phyloP scores from a whole-genome alignment of 768 basidiomycete species.

The Lactifluus pinguis region DNA sequence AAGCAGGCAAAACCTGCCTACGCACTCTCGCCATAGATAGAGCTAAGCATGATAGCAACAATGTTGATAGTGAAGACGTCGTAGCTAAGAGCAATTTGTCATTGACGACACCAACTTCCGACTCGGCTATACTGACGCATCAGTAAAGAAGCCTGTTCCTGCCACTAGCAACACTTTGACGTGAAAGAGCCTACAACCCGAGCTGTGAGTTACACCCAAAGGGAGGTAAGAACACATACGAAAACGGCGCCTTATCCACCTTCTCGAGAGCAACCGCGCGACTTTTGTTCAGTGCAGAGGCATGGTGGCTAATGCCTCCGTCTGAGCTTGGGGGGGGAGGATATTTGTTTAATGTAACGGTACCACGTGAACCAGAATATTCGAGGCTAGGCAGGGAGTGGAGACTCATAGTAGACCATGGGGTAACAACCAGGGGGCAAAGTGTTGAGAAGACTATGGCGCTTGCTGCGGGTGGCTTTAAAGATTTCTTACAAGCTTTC shows the following conservation, averaged over 20 bases:
- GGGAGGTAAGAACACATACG: constrained; percentile 37
- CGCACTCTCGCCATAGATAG: constrained; percentile 50
- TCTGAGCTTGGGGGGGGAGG: neutral
- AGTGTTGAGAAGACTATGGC: neutral
- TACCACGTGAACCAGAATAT: neutral
- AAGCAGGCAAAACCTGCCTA: neutral
- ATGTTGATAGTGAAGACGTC: constrained; percentile 90
- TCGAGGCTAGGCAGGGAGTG: neutral
- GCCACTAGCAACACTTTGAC: constrained; percentile 40
- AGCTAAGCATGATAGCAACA: constrained; percentile 73
- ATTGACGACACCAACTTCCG: neutral
- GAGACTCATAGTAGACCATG: constrained; percentile 10
- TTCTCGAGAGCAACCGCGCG: constrained; percentile 77
- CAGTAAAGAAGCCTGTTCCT: constrained; percentile 89
- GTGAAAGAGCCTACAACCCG: constrained; percentile 36
- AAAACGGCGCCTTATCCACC: constrained; percentile 81
- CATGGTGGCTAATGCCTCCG: neutral
- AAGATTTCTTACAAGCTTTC: neutral
- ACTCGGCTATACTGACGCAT: constrained; percentile 40
- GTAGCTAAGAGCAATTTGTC: constrained; percentile 34
- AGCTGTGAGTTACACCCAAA: neutral
- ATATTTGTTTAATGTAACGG: neutral
- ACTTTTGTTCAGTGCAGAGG: constrained; percentile 46
- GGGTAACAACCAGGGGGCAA: neutral
- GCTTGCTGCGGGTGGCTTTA: neutral